These are phyloP conservation scores for Neophaeococcomyces mojaviensis DNA, from an alignment of 2,329 filamentous ascomycete species.

Conservation along the genomic window DNA sequence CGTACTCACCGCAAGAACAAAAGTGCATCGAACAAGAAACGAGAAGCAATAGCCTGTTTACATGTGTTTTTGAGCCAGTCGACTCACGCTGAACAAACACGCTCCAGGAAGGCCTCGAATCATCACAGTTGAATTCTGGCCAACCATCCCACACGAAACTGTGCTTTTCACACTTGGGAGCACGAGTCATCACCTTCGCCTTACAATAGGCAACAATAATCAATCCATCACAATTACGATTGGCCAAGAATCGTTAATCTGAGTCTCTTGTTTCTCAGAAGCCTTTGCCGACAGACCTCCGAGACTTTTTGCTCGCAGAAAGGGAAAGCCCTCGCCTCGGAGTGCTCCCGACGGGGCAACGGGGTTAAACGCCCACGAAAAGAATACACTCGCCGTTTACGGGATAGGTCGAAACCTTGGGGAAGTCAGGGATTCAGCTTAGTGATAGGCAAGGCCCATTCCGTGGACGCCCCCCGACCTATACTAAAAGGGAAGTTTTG, in stretches of 20 bases:
- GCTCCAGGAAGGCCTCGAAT: not conserved
- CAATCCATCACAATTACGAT: not conserved
- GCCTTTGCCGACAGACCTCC: not conserved
- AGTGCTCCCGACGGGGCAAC: not conserved
- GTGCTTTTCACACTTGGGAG: constrained; percentile 3
- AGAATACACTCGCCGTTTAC: not conserved
- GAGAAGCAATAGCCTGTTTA: too few relatives aligned
- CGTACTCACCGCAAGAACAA: not conserved
- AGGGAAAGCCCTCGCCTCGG: not conserved
- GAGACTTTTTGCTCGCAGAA: too few relatives aligned
- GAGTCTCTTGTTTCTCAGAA: not conserved
- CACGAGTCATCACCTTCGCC: constrained; percentile 1
- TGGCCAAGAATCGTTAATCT: constrained; percentile 1
- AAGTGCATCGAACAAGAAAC: too few relatives aligned
- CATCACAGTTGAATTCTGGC: not conserved
- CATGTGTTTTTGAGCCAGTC: too few relatives aligned
- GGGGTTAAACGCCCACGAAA: not conserved
- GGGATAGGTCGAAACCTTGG: not conserved
- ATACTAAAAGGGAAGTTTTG: not conserved
- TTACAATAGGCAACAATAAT: constrained; percentile 3
- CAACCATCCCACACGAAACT: constrained; percentile 8
- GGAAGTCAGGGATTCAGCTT: not conserved
- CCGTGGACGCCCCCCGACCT: not conserved
- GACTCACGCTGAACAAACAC: not conserved
- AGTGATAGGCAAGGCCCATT: constrained; percentile 7